phyloP scores from a whole-genome alignment of 2,329 filamentous ascomycete species.

The Verticillium nubilum region DNA sequence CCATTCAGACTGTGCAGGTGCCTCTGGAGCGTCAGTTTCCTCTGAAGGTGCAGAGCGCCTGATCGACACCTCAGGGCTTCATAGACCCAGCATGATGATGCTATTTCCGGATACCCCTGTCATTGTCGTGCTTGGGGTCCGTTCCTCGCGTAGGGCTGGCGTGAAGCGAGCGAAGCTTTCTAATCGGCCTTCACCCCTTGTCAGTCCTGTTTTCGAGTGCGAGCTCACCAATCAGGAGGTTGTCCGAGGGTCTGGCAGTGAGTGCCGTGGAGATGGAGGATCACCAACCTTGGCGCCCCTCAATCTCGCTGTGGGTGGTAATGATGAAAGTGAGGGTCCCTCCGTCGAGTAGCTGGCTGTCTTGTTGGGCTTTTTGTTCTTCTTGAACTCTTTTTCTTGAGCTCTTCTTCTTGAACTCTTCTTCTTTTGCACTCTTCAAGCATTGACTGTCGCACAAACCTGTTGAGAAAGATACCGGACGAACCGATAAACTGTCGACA shows the following conservation, averaged over 20 bases:
- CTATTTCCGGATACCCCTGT: background rate
- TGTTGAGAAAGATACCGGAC: no score
- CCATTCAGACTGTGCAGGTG: background rate
- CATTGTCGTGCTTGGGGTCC: no score
- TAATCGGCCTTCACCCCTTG: no score
- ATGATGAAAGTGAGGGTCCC: no score
- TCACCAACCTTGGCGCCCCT: background rate
- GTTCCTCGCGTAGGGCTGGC: background rate
- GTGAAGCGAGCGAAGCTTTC: no score
- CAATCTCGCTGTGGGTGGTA: background rate
- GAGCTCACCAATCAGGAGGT: background rate
- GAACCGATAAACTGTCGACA: no score
- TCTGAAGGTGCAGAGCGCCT: background rate
- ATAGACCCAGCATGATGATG: background rate
- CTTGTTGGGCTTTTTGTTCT: no score
- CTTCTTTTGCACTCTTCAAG: no score
- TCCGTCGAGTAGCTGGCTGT: no score
- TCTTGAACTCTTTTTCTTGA: no score
- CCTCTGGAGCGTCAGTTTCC: background rate
- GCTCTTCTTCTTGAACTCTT: no score
- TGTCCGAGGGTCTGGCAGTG: background rate
- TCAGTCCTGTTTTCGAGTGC: background rate
- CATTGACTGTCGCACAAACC: no score
- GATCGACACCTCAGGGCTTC: background rate
- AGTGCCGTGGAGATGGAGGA: background rate